Evolutionary conservation across 78 protist species (phyloP).

Genomic region (Dictyostelium intermedium): DNA sequence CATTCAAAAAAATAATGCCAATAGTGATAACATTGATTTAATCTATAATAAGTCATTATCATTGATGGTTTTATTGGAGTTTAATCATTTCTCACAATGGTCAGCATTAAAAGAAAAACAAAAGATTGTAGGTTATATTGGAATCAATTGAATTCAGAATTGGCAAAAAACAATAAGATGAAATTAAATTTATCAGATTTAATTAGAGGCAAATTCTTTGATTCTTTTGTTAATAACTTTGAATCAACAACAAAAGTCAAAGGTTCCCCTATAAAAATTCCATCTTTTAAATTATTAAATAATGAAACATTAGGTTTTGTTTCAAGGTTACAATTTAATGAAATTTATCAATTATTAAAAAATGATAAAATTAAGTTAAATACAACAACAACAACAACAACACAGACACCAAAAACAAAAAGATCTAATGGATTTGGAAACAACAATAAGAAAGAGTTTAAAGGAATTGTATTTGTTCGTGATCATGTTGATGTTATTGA

Average conservation of each 20-base stretch:
- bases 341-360: not conserved
- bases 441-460: not conserved
- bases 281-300: not conserved
- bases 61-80: not conserved
- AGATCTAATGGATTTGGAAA: no score
- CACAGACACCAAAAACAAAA: no score
- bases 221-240: not conserved
- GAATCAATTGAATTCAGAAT: not conserved
- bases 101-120: not conserved
- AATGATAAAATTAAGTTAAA: not conserved
- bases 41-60: not conserved
- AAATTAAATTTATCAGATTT: not conserved
- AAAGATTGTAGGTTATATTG: not conserved
- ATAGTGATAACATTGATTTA: not conserved
- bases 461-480: not conserved
- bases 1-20: not conserved
- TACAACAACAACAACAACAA: no score
- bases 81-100: not conserved
- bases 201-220: not conserved
- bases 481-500: not conserved
- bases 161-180: not conserved
- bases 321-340: not conserved
- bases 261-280: not conserved
- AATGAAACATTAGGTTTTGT: not conserved
- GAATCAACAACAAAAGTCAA: not conserved